Conservation (phyloP, 805 yeast genomes). For the Candida qinlingensis region DNA sequence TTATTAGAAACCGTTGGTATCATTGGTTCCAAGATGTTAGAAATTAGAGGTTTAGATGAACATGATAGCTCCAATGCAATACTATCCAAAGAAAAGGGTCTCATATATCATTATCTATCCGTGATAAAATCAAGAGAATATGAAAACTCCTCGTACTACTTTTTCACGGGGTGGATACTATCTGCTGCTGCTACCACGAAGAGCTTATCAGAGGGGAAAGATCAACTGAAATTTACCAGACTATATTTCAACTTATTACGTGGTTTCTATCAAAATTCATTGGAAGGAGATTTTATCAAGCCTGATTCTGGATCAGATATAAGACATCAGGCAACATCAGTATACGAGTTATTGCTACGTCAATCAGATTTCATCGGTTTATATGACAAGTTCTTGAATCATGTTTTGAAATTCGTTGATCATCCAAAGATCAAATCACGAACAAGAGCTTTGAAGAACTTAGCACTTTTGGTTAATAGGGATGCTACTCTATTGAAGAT, state of each 20-base stretch:
- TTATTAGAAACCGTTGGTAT: conserved; percentile 57
- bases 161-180: conserved; percentile 19
- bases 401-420: conserved; percentile 43
- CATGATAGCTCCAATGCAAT: not conserved
- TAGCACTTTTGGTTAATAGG: conserved; percentile 48
- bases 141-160: conserved; percentile 7
- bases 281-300: not conserved
- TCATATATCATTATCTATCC: conserved; percentile 6
- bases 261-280: not conserved
- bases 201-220: not conserved
- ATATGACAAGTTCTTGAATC: conserved; percentile 48
- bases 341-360: conserved; percentile 5
- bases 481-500: conserved; percentile 47
- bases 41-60: conserved; percentile 26
- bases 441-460: conserved; percentile 59
- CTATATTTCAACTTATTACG: not conserved
- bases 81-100: not conserved
- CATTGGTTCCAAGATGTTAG: conserved; percentile 47
- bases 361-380: conserved; percentile 20
- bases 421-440: conserved; percentile 47
- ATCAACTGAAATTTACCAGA: too few species aligned
- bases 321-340: not conserved
- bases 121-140: not conserved
- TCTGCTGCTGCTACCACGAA: not conserved
- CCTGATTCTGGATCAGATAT: not conserved